A percentile compares a stretch with the other conserved stretches of the same genome.
Evolutionary conservation across 2,329 filamentous ascomycete species (phyloP).

Genomic region (Onygena corvina): DNA sequence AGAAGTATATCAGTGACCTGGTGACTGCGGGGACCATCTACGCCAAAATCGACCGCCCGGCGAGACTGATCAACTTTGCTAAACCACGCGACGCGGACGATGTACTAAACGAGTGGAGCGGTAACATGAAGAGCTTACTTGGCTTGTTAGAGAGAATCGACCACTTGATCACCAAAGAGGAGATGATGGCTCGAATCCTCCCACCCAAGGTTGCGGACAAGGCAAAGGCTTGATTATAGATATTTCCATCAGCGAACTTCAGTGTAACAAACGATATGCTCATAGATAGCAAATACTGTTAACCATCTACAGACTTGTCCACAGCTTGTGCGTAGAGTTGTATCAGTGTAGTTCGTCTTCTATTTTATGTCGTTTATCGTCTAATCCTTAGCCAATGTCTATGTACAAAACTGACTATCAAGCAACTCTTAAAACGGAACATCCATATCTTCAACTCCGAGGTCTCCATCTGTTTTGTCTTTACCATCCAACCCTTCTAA

Average conservation of each 20-base stretch:
- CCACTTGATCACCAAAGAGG: slow-evolving; percentile 97
- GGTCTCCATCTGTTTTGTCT: slow-evolving; percentile 29
- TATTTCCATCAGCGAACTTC: background rate
- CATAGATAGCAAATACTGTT: background rate
- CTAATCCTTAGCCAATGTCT: too few species aligned
- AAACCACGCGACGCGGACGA: slow-evolving; percentile 93
- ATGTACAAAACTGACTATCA: too few species aligned
- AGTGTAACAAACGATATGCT: background rate
- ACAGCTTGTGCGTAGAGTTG: background rate
- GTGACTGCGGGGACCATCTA: slow-evolving; percentile 97
- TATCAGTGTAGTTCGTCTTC: background rate
- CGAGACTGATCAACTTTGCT: slow-evolving; percentile 82
- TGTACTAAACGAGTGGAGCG: slow-evolving; percentile 94
- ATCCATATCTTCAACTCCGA: slow-evolving; percentile 56
- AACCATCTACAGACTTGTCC: background rate
- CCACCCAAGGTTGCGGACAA: slow-evolving; percentile 37
- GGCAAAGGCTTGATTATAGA: slow-evolving; percentile 1
- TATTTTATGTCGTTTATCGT: too few species aligned
- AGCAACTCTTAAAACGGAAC: slow-evolving; percentile 54
- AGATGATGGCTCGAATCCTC: slow-evolving; percentile 99
- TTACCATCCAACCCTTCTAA: slow-evolving; percentile 35
- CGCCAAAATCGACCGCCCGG: slow-evolving; percentile 91
- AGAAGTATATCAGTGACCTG: slow-evolving; percentile 96
- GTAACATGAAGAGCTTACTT: slow-evolving; percentile 89
- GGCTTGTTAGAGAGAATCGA: slow-evolving; percentile 83